Percentiles rank a stretch among this genome's conserved stretches.
These are phyloP conservation scores for Atalantia buxifolia DNA, from an alignment of 345 rosid genomes.

Conservation along the genomic window DNA sequence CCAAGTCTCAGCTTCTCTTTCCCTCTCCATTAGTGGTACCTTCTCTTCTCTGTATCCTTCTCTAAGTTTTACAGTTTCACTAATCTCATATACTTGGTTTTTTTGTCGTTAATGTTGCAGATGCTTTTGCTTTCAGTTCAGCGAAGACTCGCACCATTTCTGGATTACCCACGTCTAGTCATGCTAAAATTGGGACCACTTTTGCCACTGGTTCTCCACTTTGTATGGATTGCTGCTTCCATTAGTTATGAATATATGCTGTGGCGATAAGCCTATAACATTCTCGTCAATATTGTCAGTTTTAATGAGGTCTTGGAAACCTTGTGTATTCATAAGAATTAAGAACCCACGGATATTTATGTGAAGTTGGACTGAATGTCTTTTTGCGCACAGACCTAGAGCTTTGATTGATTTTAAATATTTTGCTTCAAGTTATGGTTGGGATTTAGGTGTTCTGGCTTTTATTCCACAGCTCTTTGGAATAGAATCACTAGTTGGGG, in stretches of 20 bases:
- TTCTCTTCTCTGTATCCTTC: background rate
- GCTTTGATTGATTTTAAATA: background rate
- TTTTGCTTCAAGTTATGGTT: background rate
- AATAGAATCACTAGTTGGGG: too few relatives aligned
- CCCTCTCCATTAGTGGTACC: conserved; percentile 46
- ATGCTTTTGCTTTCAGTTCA: conserved; percentile 29
- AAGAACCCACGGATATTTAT: too few relatives aligned
- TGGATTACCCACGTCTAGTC: conserved; percentile 32
- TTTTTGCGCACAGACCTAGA: background rate
- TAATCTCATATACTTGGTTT: background rate
- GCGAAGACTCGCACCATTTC: conserved; percentile 20
- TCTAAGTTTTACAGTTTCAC: background rate
- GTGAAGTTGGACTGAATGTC: background rate
- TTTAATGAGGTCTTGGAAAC: background rate
- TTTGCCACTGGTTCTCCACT: conserved; percentile 71
- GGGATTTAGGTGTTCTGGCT: too few relatives aligned
- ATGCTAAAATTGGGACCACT: conserved; percentile 26
- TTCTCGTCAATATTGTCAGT: background rate
- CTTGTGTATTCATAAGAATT: background rate
- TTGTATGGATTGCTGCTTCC: conserved; percentile 26
- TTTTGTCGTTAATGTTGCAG: conserved; percentile 27
- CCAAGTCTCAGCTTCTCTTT: conserved; percentile 57
- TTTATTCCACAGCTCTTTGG: too few relatives aligned
- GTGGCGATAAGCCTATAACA: background rate
- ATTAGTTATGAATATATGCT: background rate